Evolutionary conservation across 441 rosid genomes (phyloP).

Genomic region (Pelargonium citronellum): DNA sequence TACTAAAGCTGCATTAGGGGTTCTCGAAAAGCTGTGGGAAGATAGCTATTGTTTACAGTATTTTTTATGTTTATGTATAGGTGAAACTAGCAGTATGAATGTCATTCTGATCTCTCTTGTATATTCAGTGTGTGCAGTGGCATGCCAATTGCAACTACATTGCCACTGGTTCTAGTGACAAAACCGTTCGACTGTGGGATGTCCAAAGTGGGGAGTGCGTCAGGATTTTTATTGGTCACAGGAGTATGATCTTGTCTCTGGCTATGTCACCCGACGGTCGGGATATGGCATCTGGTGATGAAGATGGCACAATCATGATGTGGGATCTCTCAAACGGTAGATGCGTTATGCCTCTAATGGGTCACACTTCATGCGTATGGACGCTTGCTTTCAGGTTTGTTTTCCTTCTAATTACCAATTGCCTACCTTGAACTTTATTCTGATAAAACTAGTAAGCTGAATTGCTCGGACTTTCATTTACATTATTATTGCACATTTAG

Average conservation of each 20-base stretch:
- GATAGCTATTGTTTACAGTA: too few species aligned
- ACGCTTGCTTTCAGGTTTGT: conserved; percentile 77
- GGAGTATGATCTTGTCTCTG: conserved; percentile 85
- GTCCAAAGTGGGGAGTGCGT: conserved; percentile 90
- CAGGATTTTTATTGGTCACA: conserved; percentile 82
- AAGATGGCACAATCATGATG: conserved; percentile 94
- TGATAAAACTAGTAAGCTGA: not conserved
- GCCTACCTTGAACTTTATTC: not conserved
- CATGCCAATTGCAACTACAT: conserved; percentile 94
- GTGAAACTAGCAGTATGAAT: not conserved
- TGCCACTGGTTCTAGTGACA: conserved; percentile 93
- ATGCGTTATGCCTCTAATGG: conserved; percentile 82
- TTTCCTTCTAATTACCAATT: not conserved
- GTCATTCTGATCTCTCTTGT: not conserved
- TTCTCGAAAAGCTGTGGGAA: too few species aligned
- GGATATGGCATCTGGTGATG: conserved; percentile 94
- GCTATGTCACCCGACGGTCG: conserved; percentile 97
- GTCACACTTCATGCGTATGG: conserved; percentile 93
- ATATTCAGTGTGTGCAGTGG: conserved; percentile 88
- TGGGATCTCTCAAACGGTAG: conserved; percentile 97
- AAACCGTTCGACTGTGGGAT: conserved; percentile 91
- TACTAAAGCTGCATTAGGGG: too few species aligned
- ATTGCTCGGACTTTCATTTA: not conserved
- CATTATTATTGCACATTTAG: conserved; percentile 29
- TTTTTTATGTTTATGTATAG: too few species aligned